These are phyloP conservation scores for Vanrija sp. DNA, from an alignment of 1,284 basidiomycete species.

Conservation along the genomic window DNA sequence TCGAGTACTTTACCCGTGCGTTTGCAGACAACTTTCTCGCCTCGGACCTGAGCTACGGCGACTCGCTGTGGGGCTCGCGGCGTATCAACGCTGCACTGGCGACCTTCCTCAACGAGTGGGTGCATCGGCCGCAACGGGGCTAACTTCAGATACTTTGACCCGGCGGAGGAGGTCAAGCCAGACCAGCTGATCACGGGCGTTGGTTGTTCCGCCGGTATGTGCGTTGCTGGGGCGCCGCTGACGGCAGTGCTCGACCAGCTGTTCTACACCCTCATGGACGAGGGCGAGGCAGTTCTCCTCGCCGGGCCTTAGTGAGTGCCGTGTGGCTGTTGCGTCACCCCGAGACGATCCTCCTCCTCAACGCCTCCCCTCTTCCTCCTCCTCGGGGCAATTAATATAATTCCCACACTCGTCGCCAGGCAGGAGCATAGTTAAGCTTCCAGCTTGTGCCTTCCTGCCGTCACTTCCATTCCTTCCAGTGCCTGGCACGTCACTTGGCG, in stretches of 20 bases:
- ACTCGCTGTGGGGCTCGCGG: constrained; percentile 44
- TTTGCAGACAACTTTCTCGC: constrained; percentile 32
- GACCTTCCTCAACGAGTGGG: constrained; percentile 39
- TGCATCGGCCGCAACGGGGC: background rate
- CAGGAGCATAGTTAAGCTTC: too few species aligned
- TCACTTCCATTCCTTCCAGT: background rate
- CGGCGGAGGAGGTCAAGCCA: constrained; percentile 30
- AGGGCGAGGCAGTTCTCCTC: constrained; percentile 48
- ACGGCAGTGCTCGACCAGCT: constrained; percentile 46
- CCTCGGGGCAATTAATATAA: background rate
- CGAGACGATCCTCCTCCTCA: constrained; percentile 6
- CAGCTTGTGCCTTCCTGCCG: background rate
- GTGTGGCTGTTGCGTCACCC: too few species aligned
- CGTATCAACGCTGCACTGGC: constrained; percentile 40
- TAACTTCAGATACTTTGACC: constrained; percentile 29
- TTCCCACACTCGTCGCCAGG: too few species aligned
- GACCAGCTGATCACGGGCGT: constrained; percentile 44
- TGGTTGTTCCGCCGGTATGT: constrained; percentile 38
- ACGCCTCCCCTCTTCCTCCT: constrained; percentile 12
- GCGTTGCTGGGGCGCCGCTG: background rate
- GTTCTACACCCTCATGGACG: constrained; percentile 47
- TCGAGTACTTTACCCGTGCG: constrained; percentile 40
- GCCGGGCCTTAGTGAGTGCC: constrained; percentile 39
- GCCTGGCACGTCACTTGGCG: too few species aligned
- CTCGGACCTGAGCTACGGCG: constrained; percentile 41